Conservation (phyloP, 306 rosid species). For the Inga oerstediana region DNA sequence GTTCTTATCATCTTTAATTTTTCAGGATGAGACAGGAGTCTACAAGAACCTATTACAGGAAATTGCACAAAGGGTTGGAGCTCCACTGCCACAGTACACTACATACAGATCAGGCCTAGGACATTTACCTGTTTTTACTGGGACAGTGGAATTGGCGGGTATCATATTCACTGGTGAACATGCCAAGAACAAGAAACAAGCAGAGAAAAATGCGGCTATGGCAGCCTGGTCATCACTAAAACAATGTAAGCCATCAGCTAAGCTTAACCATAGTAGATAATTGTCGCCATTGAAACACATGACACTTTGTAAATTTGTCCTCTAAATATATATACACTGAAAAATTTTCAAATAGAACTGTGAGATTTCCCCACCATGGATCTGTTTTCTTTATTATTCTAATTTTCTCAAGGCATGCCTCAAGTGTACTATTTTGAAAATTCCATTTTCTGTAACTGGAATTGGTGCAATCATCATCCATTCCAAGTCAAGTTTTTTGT, state of each 20-base stretch:
- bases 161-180: constrained; percentile 93
- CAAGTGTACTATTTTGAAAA: not conserved
- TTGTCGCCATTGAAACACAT: constrained; percentile 2
- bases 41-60: constrained; percentile 98
- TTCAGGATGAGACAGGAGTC: constrained; percentile 96
- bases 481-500: not conserved
- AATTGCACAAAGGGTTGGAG: constrained; percentile 97
- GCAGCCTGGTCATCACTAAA: constrained; percentile 98
- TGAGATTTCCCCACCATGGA: not conserved
- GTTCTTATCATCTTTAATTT: constrained; percentile 27
- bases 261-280: constrained; percentile 5
- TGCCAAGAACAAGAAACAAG: constrained; percentile 98
- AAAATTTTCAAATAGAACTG: not conserved
- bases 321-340: not conserved
- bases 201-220: constrained; percentile 99
- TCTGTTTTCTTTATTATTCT: constrained; percentile 3
- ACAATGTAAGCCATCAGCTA: constrained; percentile 66
- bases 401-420: constrained; percentile 12
- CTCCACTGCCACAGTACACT: constrained; percentile 93
- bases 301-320: not conserved
- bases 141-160: constrained; percentile 92
- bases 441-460: not conserved
- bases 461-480: not conserved
- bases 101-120: constrained; percentile 96
- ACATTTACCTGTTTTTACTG: constrained; percentile 95